A percentile compares a stretch with the other conserved stretches of the same genome.
Conservation (phyloP, 2,329 filamentous ascomycete genomes). For the Periconia digitata region DNA sequence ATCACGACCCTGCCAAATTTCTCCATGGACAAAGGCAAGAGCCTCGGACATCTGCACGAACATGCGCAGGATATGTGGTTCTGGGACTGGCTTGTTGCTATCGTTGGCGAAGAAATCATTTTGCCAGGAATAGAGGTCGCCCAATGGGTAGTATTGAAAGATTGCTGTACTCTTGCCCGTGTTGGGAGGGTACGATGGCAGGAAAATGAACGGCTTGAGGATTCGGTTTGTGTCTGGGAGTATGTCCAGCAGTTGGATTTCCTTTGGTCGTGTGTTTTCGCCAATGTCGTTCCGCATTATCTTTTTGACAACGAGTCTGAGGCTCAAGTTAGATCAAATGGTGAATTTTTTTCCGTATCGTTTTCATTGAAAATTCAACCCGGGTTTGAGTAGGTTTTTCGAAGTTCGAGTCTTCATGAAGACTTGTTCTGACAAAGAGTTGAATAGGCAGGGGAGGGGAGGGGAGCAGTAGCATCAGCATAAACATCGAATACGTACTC, state of each 20-base stretch:
- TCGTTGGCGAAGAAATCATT: conserved; percentile 14
- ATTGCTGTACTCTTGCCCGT: conserved; percentile 14
- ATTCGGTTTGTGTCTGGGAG: conserved; percentile 12
- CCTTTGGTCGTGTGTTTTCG: conserved; percentile 3
- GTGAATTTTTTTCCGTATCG: too few species aligned
- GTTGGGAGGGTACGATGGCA: conserved; percentile 1
- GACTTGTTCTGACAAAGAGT: too few species aligned
- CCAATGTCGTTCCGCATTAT: conserved; percentile 9
- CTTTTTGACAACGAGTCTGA: conserved; percentile 21
- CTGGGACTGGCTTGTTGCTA: conserved; percentile 22
- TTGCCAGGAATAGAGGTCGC: conserved; percentile 23
- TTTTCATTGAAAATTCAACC: too few species aligned
- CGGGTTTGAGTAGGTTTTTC: too few species aligned
- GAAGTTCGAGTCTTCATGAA: too few species aligned
- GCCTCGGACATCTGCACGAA: conserved; percentile 32
- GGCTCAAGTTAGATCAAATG: not conserved
- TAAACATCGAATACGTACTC: not conserved
- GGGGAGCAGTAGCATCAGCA: not conserved
- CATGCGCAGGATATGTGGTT: conserved; percentile 30
- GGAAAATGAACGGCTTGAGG: conserved; percentile 12
- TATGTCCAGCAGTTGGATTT: conserved; percentile 8
- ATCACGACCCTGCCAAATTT: conserved; percentile 8
- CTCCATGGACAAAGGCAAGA: conserved; percentile 27
- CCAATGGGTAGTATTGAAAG: conserved; percentile 22
- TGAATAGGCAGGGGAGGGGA: too few species aligned